Conservation (phyloP, 768 basidiomycete species). For the Mycena vulgaris region DNA sequence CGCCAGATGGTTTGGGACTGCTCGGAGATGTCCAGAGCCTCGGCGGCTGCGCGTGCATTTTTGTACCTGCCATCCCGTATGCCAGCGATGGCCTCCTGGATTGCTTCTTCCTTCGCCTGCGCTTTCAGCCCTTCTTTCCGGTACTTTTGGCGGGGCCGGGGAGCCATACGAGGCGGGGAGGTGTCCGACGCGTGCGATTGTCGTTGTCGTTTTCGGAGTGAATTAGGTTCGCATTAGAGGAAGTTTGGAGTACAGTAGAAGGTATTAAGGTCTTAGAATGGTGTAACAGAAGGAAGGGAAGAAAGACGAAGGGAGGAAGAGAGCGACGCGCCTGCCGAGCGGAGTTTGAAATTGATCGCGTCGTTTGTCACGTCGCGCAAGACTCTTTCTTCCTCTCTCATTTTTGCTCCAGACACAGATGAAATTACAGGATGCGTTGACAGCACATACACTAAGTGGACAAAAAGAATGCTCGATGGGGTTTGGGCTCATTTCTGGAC, state of each 20-base stretch:
- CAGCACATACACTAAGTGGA: too few relatives aligned
- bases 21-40: background rate
- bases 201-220: background rate
- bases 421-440: too few relatives aligned
- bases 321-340: background rate
- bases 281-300: background rate
- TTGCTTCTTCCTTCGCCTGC: background rate
- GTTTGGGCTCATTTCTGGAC: too few relatives aligned
- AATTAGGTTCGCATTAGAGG: background rate
- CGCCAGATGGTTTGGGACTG: conserved; percentile 20
- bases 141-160: conserved; percentile 7
- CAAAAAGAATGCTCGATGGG: too few relatives aligned
- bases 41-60: background rate
- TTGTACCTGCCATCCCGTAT: background rate
- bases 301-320: background rate
- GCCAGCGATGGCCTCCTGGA: conserved; percentile 3
- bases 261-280: background rate
- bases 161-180: background rate
- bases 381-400: background rate
- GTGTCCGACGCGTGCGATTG: background rate
- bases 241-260: background rate
- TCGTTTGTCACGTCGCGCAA: background rate
- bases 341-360: background rate
- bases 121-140: background rate
- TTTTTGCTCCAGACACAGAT: too few relatives aligned